Percentiles rank a stretch among this genome's conserved stretches.
These are phyloP conservation scores for Thelephora aurantiotincta DNA, from an alignment of 768 basidiomycete species.

Conservation along the genomic window DNA sequence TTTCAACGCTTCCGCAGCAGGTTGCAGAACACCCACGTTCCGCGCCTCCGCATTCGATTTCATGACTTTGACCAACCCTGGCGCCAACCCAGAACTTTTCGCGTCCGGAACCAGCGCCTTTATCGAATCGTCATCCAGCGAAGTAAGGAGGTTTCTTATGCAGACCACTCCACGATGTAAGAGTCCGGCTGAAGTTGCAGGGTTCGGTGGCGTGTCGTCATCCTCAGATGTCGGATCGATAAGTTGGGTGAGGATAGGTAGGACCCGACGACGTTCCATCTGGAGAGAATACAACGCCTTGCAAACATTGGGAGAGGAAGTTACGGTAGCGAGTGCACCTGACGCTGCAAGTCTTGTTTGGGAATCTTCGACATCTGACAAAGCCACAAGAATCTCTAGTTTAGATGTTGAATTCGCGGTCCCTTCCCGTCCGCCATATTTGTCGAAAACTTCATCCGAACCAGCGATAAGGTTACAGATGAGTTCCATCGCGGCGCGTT, in stretches of 20 bases:
- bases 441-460: constrained; percentile 61
- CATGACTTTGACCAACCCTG: constrained; percentile 35
- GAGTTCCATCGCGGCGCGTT: constrained; percentile 82
- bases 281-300: constrained; percentile 48
- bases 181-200: constrained; percentile 39
- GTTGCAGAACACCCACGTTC: constrained; percentile 26
- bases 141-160: constrained; percentile 45
- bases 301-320: constrained; percentile 47
- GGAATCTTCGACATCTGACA: constrained; percentile 78
- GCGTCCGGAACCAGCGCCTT: constrained; percentile 36
- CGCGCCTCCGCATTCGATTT: constrained; percentile 24
- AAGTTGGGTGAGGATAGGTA: constrained; percentile 53
- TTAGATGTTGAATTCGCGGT: constrained; percentile 37
- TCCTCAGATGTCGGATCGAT: constrained; percentile 41
- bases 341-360: constrained; percentile 82
- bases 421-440: constrained; percentile 40
- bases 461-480: constrained; percentile 82
- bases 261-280: constrained; percentile 43
- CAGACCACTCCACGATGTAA: constrained; percentile 73
- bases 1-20: constrained; percentile 38
- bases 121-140: constrained; percentile 25
- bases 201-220: constrained; percentile 15
- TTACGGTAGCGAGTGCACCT: constrained; percentile 77
- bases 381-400: constrained; percentile 69
- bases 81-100: constrained; percentile 35